phyloP scores from a whole-genome alignment of 2,329 filamentous ascomycete genomes.

The Colletotrichum noveboracense region DNA sequence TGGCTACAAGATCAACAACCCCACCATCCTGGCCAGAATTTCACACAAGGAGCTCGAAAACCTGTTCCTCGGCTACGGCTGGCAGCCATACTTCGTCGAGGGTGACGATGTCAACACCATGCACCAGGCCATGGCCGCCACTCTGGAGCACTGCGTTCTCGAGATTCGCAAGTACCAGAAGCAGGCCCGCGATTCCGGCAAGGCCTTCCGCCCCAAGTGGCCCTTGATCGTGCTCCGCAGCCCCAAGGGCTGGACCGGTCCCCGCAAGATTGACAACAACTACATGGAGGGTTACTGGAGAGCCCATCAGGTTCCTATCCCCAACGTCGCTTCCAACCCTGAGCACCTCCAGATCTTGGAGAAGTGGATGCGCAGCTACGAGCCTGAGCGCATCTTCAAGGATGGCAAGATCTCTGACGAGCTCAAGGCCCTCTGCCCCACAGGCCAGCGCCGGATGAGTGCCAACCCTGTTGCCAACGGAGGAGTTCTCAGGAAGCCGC shows the following conservation, averaged over 20 bases:
- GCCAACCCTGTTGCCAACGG: slow-evolving; percentile 80
- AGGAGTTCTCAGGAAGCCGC: slow-evolving; percentile 68
- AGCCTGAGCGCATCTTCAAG: slow-evolving; percentile 74
- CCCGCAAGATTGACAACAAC: slow-evolving; percentile 73
- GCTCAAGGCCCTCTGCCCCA: slow-evolving; percentile 68
- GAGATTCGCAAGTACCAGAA: slow-evolving; percentile 75
- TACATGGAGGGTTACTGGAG: slow-evolving; percentile 80
- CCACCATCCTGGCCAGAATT: slow-evolving; percentile 75
- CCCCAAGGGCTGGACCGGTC: slow-evolving; percentile 82
- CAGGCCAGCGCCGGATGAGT: slow-evolving; percentile 73
- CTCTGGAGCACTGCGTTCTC: slow-evolving; percentile 72
- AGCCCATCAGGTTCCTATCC: slow-evolving; percentile 78
- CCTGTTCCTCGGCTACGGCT: slow-evolving; percentile 77
- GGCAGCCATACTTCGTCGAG: slow-evolving; percentile 82
- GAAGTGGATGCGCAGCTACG: slow-evolving; percentile 78
- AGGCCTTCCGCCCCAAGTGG: slow-evolving; percentile 75
- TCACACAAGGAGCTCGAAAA: slow-evolving; percentile 74
- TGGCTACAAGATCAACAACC: slow-evolving; percentile 87
- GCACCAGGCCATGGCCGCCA: slow-evolving; percentile 84
- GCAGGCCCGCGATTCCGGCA: slow-evolving; percentile 71
- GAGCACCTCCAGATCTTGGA: slow-evolving; percentile 73
- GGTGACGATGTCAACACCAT: slow-evolving; percentile 75
- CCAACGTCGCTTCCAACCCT: slow-evolving; percentile 70
- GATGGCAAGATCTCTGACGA: slow-evolving; percentile 68
- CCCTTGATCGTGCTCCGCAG: slow-evolving; percentile 80